Conservation (phyloP, 768 basidiomycete genomes). For the Russula sp. region DNA sequence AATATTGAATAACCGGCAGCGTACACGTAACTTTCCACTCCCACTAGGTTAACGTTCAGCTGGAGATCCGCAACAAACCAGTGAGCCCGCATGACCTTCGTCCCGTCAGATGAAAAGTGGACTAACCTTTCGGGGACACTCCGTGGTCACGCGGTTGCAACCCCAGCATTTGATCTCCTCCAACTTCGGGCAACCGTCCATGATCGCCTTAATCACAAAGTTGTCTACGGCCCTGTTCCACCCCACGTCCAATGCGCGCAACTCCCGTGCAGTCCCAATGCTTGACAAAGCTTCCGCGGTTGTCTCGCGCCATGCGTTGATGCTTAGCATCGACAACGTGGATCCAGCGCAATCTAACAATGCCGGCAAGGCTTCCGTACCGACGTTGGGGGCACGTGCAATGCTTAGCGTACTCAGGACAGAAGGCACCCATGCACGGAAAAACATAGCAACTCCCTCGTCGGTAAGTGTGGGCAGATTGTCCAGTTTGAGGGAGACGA, state of each 20-base stretch:
- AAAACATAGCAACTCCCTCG: slow-evolving; percentile 60
- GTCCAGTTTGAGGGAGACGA: slow-evolving; percentile 49
- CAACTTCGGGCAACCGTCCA: slow-evolving; percentile 40
- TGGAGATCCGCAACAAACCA: neutral
- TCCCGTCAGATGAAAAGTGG: neutral
- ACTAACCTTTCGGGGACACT: slow-evolving; percentile 44
- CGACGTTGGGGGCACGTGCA: slow-evolving; percentile 14
- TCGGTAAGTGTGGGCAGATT: slow-evolving; percentile 60
- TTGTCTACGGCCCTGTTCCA: slow-evolving; percentile 83
- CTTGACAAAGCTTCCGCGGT: slow-evolving; percentile 41
- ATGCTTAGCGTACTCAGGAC: slow-evolving; percentile 32
- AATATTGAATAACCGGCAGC: neutral
- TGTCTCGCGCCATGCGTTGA: slow-evolving; percentile 73
- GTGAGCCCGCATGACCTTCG: neutral
- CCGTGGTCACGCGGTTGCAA: slow-evolving; percentile 41
- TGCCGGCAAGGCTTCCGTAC: slow-evolving; percentile 31
- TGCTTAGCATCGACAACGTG: slow-evolving; percentile 49
- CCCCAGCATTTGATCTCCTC: slow-evolving; percentile 47
- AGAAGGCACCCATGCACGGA: slow-evolving; percentile 41
- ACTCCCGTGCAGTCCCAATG: slow-evolving; percentile 29
- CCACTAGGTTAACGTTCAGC: slow-evolving; percentile 26
- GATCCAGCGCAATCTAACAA: slow-evolving; percentile 60
- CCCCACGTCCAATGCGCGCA: slow-evolving; percentile 67
- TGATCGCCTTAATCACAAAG: slow-evolving; percentile 64
- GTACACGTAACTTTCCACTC: slow-evolving; percentile 19